A percentile compares a stretch with the other conserved stretches of the same genome.
Conservation (phyloP, 2,329 filamentous ascomycete genomes). For the Colletotrichum tanaceti region DNA sequence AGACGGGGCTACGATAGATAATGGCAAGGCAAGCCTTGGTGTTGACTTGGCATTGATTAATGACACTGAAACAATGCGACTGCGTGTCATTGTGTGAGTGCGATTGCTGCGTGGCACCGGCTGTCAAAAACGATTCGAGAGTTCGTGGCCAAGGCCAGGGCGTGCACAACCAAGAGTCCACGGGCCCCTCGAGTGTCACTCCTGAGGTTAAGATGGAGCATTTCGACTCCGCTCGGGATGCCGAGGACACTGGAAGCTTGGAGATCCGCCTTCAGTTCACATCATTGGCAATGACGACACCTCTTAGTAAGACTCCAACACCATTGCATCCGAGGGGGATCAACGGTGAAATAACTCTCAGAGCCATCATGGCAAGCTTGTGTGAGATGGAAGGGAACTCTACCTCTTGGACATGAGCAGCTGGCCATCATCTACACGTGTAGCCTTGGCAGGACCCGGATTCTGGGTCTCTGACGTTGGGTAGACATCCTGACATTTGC, state of each 20-base stretch:
- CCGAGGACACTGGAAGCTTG: neutral
- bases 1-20: constrained; percentile 35
- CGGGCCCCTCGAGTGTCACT: too few species aligned
- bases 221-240: neutral
- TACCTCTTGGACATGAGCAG: neutral
- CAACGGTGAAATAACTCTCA: neutral
- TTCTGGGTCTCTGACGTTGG: neutral
- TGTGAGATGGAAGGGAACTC: neutral
- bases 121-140: neutral
- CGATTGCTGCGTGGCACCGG: neutral
- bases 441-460: neutral
- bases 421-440: too few species aligned
- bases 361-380: neutral
- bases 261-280: neutral
- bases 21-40: constrained; percentile 31
- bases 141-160: neutral
- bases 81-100: neutral
- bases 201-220: neutral
- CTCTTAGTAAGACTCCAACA: neutral
- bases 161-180: too few species aligned
- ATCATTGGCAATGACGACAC: neutral
- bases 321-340: neutral
- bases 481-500: constrained; percentile 1
- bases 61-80: neutral
- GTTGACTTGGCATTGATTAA: constrained; percentile 20